These are phyloP conservation scores for Furcasterigmium sp. DNA, from an alignment of 2,329 filamentous ascomycete genomes.

Conservation along the genomic window DNA sequence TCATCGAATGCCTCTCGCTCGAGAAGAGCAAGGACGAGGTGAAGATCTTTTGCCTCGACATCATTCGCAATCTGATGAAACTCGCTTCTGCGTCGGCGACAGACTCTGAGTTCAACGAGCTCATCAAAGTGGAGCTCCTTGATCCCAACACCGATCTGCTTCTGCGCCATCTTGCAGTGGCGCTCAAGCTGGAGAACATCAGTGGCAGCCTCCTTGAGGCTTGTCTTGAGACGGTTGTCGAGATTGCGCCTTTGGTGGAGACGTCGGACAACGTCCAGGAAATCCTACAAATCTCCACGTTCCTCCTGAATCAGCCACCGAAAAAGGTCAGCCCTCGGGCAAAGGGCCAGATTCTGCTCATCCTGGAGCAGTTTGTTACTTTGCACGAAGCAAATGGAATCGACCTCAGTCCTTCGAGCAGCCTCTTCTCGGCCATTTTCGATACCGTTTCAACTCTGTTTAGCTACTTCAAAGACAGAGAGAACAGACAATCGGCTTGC, in stretches of 20 bases:
- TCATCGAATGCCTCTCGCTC: constrained; percentile 68
- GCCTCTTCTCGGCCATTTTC: constrained; percentile 61
- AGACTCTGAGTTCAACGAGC: constrained; percentile 49
- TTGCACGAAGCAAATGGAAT: constrained; percentile 49
- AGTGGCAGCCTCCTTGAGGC: constrained; percentile 73
- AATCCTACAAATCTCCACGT: constrained; percentile 74
- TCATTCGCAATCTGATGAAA: constrained; percentile 65
- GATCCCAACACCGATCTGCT: constrained; percentile 54
- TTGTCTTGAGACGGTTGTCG: constrained; percentile 74
- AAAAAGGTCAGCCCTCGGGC: constrained; percentile 76
- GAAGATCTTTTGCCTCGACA: constrained; percentile 72
- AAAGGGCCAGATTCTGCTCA: constrained; percentile 74
- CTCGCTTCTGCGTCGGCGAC: constrained; percentile 49
- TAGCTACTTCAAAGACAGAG: constrained; percentile 80
- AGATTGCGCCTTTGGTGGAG: constrained; percentile 65
- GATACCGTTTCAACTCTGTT: constrained; percentile 75
- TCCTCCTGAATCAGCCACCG: constrained; percentile 79
- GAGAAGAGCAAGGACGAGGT: constrained; percentile 81
- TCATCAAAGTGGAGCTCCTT: constrained; percentile 51
- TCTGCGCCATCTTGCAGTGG: constrained; percentile 60
- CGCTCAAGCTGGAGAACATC: constrained; percentile 56
- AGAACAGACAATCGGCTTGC: constrained; percentile 69
- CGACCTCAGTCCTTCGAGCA: constrained; percentile 7
- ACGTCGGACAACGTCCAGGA: constrained; percentile 65
- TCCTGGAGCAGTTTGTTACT: constrained; percentile 75